Percentiles rank a stretch among this genome's conserved stretches.
Conservation (phyloP, 2,329 filamentous ascomycete species). For the Elsinoe perseae region DNA sequence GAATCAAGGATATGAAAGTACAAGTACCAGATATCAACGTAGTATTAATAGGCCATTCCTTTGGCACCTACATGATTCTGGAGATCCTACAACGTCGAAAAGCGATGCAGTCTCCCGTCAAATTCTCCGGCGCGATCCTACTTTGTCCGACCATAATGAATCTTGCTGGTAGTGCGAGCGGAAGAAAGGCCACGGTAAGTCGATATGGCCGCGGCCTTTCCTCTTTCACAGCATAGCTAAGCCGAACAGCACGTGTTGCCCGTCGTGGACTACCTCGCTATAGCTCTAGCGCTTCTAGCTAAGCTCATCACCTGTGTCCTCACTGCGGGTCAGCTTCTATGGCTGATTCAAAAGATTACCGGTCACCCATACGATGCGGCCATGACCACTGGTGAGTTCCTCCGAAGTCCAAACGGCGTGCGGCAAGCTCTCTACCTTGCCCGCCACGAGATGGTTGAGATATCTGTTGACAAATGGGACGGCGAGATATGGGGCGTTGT, state of each 20-base stretch:
- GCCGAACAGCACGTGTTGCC: conserved; percentile 5
- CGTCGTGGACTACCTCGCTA: conserved; percentile 9
- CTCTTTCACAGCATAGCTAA: not conserved
- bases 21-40: not conserved
- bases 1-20: conserved; percentile 2
- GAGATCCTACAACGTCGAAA: conserved; percentile 32
- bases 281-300: conserved; percentile 27
- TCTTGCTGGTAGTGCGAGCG: conserved; percentile 38
- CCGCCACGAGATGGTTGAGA: conserved; percentile 49
- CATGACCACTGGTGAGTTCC: conserved; percentile 43
- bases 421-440: conserved; percentile 52
- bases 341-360: conserved; percentile 38
- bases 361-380: conserved; percentile 38
- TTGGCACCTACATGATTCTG: conserved; percentile 41
- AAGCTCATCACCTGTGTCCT: conserved; percentile 38
- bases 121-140: conserved; percentile 30
- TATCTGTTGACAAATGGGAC: conserved; percentile 50
- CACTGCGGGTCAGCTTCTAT: conserved; percentile 34
- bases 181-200: conserved; percentile 36
- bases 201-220: no score
- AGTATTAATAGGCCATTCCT: conserved; percentile 39
- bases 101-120: conserved; percentile 6
- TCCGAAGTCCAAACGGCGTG: conserved; percentile 44
- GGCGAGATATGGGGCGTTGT: conserved; percentile 52
- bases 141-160: conserved; percentile 44